Evolutionary conservation across 352 stramenopile species (phyloP), one percentile per base, ranked within the genome.

Genomic region (Phytophthora tubulina): DNA sequence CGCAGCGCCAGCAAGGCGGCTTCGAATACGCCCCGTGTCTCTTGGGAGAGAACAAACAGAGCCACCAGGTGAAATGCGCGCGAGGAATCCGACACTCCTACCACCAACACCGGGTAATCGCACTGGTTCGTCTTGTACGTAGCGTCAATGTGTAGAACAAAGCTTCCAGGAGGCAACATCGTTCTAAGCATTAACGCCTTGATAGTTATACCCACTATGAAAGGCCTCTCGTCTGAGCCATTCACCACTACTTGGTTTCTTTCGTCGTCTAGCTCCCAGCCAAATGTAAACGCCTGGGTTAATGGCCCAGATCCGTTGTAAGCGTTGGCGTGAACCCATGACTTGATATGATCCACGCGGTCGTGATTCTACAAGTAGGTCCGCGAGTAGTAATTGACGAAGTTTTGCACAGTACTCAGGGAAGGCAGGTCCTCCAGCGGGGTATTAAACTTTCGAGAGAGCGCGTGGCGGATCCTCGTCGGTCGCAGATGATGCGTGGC

Each of bases 51-150:
- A 3, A 63, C 30, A 17, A 63, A 63, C 6, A 70, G 11, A 1
- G 33, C 17, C 3, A 57, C 44, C 7, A 52, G 2, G 10, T 70
- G 44, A 21, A 70, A 63, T 8, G 9, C 39, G 8, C 60, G 49
- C 1, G 50, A 60, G 2, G 30, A n/a, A 38, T 61, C 49, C 3
- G 50, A 60, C 30, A 61, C 11, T 2, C 50, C 49, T 3, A 55
- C 30, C 6, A 63, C 51, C 6, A 68, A 9, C 1, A 55, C 60
- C 2, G 41, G 50, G 11, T 68, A 68, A 9, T 68, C 60, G 9
- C 32, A 10, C 7, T 54, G 31, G 31, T 67, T 67, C 10, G 15
- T 53, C 13, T 67, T 67, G 60, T 60, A 69, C 0, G 32, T 57
- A 1, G 39, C 41, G 11, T 63, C 51, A 7, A 62, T 14, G 4